Base-by-base conservation (phyloP, 306 rosid species). In the Ochetophila trinervis region DNA sequence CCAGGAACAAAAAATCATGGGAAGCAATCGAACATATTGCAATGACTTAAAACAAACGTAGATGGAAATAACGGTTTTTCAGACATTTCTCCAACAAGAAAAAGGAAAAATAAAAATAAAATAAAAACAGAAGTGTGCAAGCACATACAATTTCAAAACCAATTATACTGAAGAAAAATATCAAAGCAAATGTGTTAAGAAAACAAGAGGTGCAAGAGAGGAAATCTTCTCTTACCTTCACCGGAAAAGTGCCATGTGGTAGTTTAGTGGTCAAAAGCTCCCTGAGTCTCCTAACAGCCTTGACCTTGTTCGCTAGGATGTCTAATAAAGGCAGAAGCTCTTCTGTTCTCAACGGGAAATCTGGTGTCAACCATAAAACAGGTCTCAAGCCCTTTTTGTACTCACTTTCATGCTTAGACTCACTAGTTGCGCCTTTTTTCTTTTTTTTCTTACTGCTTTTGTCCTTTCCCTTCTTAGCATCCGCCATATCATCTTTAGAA, bases 361-460 rank as follows among this genome's bases (percentile, higher is more conserved):
- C 99, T 0, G 91, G 95, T 32, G 99, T 94, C 83, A 94, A 74
- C 99, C 99, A 94, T 83, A 94, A 82, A 24, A 90, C 96, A 65
- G 99, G 99, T 85, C 97, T 86, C 83, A 94, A 72, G 67, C 99
- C 99, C 71, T 94, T 94, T 82, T 94, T 94, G 77, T 94, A 94
- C 66, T 94, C 99, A 2, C 97, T 90, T 80, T 90, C 99, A 53
- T 71, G 85, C 92, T 94, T 94, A 53, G 89, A 6, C 57, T 94
- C 97, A 44, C 60, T 75, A 21, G 76, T 42, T 62, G 35, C 63
- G 34, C 80, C 96, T 79, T 90, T 94, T 82, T 94, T 92, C 88
- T 91, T 88, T 76, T 93, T 94, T 82, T 90, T 94, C 78, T 67
- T 94, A 63, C 53, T 75, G 65, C 13, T 78, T 82, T 90, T 94